A percentile compares a stretch with the other conserved stretches of the same genome.
Conservation (phyloP, 169 alveolate genomes). For the Nephromyces sp. region DNA sequence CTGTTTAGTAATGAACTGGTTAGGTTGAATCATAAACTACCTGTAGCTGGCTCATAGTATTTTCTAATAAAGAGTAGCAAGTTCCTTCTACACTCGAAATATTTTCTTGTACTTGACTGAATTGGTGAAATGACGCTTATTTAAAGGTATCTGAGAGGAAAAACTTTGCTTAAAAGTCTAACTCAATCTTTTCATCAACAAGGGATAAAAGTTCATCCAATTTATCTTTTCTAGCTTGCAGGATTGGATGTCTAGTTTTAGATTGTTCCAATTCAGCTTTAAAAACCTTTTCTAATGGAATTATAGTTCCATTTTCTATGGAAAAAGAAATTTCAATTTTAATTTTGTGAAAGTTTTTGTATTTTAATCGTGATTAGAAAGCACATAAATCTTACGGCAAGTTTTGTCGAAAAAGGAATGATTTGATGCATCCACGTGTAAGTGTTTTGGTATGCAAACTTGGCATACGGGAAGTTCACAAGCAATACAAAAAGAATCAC, state of each 20-base stretch:
- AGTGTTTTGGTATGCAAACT: constrained; percentile 59
- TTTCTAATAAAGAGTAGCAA: constrained; percentile 54
- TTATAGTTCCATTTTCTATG: background rate
- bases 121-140: too few relatives aligned
- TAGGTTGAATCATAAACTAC: background rate
- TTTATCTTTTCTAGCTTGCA: background rate
- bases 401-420: background rate
- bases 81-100: constrained; percentile 53
- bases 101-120: constrained; percentile 46
- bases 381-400: background rate
- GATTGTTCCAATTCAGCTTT: background rate
- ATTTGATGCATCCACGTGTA: constrained; percentile 48
- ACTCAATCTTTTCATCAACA: background rate
- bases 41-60: constrained; percentile 54
- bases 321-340: background rate
- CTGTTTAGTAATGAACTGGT: background rate
- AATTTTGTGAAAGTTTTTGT: too few relatives aligned
- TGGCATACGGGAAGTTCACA: constrained; percentile 67
- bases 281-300: background rate
- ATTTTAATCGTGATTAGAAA: background rate
- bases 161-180: too few relatives aligned
- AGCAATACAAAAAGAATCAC: constrained; percentile 55
- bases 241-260: background rate
- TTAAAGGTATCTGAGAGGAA: too few relatives aligned
- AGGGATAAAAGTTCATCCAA: background rate